A percentile compares a stretch with the other conserved stretches of the same genome.
phyloP scores from a whole-genome alignment of 2,329 filamentous ascomycete genomes.

The Coniella vitis region DNA sequence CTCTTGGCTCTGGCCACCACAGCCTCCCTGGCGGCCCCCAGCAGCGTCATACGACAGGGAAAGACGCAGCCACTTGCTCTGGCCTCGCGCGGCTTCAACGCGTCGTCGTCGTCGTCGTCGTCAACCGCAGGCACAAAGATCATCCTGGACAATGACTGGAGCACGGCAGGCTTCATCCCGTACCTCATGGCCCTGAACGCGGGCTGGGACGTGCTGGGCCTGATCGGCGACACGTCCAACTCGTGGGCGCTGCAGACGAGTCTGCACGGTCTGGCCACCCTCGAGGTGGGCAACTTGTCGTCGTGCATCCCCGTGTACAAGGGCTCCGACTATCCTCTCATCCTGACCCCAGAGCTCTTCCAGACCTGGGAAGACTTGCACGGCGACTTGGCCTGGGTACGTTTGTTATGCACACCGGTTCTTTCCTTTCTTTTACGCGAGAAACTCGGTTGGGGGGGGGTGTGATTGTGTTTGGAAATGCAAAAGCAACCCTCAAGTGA shows the following conservation, averaged over 20 bases:
- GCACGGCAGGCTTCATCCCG: constrained; percentile 33
- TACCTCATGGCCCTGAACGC: constrained; percentile 37
- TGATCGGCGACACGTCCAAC: constrained; percentile 33
- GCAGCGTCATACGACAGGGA: neutral
- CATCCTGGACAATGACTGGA: constrained; percentile 41
- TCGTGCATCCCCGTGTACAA: constrained; percentile 41
- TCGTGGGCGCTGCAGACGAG: constrained; percentile 38
- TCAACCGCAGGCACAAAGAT: constrained; percentile 11
- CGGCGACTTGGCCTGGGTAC: constrained; percentile 36
- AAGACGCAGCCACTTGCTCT: neutral
- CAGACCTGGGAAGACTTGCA: constrained; percentile 37
- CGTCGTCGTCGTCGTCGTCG: neutral
- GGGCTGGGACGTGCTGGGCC: constrained; percentile 36
- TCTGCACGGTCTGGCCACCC: constrained; percentile 37
- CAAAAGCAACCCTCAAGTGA: too few relatives aligned
- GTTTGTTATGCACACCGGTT: too few relatives aligned
- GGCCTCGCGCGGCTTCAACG: neutral
- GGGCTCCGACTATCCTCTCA: constrained; percentile 38
- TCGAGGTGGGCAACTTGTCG: constrained; percentile 37
- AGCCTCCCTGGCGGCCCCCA: constrained; percentile 7
- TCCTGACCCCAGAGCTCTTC: constrained; percentile 37
- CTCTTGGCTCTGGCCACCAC: neutral
- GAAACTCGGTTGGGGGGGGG: too few relatives aligned
- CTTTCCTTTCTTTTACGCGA: too few relatives aligned
- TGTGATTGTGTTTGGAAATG: too few relatives aligned